Evolutionary conservation across 257 asterid genomes (phyloP).

Genomic region (Parsonsia alboflavescens): DNA sequence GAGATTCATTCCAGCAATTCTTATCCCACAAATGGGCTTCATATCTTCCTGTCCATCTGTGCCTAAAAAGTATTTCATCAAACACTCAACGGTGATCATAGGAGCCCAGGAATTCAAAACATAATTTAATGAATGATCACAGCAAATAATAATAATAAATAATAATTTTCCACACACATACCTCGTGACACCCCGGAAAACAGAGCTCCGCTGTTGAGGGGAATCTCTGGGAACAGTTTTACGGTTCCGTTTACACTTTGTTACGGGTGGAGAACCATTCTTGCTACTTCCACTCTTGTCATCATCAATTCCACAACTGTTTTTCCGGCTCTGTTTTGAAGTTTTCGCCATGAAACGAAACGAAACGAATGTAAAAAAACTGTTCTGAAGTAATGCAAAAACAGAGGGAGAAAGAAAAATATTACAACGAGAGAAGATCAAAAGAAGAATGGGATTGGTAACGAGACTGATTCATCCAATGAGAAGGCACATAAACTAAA

Average conservation of each 20-base stretch:
- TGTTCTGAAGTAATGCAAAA: neutral
- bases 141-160: neutral
- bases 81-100: neutral
- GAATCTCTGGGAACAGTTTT: slow-evolving; percentile 72
- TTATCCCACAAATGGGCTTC: no score
- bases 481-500: neutral
- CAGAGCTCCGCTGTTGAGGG: slow-evolving; percentile 83
- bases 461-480: slow-evolving; percentile 10
- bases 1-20: no score
- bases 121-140: neutral
- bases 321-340: slow-evolving; percentile 35
- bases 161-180: slow-evolving; percentile 10
- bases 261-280: neutral
- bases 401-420: neutral
- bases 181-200: slow-evolving; percentile 91
- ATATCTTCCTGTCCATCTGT: no score
- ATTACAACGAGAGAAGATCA: neutral
- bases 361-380: neutral
- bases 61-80: slow-evolving; percentile 40
- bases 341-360: slow-evolving; percentile 59
- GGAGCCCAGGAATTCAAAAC: neutral
- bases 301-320: slow-evolving; percentile 5
- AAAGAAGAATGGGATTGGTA: neutral
- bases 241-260: slow-evolving; percentile 46
- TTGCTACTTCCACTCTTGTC: neutral